A percentile compares a stretch with the other conserved stretches of the same genome.
Evolutionary conservation across 345 rosid species (phyloP).

Genomic region (Iberis pinnata): DNA sequence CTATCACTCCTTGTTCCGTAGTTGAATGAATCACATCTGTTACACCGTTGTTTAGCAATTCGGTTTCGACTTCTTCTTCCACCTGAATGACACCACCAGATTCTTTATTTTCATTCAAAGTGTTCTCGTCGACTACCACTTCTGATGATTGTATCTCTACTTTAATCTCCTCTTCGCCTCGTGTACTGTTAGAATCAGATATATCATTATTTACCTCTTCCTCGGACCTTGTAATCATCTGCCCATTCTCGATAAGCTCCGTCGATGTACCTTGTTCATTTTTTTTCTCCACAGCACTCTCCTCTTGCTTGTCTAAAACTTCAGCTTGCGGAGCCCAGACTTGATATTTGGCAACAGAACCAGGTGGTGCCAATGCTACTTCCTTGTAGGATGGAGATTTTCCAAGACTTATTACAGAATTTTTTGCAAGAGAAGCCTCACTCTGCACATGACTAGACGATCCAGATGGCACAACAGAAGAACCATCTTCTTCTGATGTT

Average conservation of each 20-base stretch:
- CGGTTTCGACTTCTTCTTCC: conserved; percentile 32
- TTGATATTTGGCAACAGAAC: conserved; percentile 67
- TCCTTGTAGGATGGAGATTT: conserved; percentile 98
- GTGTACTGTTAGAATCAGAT: conserved; percentile 29
- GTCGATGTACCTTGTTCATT: conserved; percentile 32
- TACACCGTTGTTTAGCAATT: conserved; percentile 29
- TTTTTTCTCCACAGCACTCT: conserved; percentile 20
- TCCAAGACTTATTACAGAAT: conserved; percentile 53
- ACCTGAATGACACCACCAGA: conserved; percentile 33
- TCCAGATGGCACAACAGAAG: conserved; percentile 37
- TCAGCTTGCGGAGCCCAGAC: conserved; percentile 45
- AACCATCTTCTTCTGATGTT: conserved; percentile 32
- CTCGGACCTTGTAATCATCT: conserved; percentile 25
- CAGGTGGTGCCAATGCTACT: conserved; percentile 96
- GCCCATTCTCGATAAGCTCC: conserved; percentile 33
- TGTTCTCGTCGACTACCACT: conserved; percentile 34
- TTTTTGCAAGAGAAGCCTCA: conserved; percentile 39
- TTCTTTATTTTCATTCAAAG: conserved; percentile 33
- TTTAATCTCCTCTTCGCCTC: conserved; percentile 28
- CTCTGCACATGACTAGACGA: conserved; percentile 30
- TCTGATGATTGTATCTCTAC: conserved; percentile 39
- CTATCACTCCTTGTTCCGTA: conserved; percentile 26
- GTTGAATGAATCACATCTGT: conserved; percentile 41
- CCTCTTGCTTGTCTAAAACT: conserved; percentile 40
- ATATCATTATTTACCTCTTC: conserved; percentile 37